These are phyloP conservation scores for Globisporangium nodosum DNA, from an alignment of 352 stramenopile species.

Conservation along the genomic window DNA sequence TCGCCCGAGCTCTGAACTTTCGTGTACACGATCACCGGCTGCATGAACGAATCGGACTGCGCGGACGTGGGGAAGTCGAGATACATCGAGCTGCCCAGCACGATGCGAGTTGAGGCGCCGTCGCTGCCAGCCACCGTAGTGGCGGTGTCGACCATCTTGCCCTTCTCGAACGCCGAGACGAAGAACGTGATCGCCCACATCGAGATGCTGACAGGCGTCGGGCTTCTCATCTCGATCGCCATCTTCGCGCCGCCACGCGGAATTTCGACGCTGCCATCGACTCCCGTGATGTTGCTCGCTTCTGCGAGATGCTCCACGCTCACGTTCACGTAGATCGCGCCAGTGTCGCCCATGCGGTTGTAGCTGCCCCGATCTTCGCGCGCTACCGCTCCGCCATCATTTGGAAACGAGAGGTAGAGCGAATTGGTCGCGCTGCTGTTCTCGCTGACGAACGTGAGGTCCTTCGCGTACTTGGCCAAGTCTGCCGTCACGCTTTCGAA, in stretches of 20 bases:
- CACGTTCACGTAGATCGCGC: neutral
- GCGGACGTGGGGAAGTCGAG: constrained; percentile 5
- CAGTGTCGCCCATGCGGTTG: neutral
- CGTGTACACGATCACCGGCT: neutral
- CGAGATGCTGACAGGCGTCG: neutral
- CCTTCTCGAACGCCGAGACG: constrained; percentile 11
- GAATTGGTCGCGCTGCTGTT: neutral
- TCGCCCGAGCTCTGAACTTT: constrained; percentile 10
- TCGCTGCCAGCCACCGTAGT: neutral
- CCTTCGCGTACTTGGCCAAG: neutral
- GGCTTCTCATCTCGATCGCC: neutral
- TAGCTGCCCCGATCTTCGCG: neutral
- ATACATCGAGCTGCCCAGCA: constrained; percentile 15
- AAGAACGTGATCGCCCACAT: constrained; percentile 11
- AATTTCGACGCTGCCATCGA: neutral
- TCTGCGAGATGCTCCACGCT: neutral
- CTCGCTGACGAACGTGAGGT: constrained; percentile 5
- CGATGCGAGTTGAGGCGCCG: neutral
- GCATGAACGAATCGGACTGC: neutral
- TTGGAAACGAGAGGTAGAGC: neutral
- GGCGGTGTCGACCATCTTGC: constrained; percentile 7
- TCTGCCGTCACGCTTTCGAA: neutral
- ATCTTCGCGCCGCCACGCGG: neutral
- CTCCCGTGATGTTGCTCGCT: neutral
- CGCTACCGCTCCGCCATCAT: neutral